Base-by-base conservation (phyloP, 164 flowering plant species). In the Taxillus chinensis region DNA sequence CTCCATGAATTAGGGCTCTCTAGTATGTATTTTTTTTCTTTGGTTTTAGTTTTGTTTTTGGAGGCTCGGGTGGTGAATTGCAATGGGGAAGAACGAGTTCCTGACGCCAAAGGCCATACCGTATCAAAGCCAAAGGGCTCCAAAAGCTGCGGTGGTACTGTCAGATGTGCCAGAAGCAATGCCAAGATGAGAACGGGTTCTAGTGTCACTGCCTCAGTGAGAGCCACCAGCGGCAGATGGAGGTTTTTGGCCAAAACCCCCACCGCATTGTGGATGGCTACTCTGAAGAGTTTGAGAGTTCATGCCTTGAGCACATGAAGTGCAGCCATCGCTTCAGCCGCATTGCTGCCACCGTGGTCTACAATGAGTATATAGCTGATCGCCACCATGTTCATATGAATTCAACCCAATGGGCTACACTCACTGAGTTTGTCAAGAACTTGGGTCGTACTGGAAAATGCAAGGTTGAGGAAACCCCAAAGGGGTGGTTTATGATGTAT, bases 161-260 rank as follows among this genome's bases (percentile, higher is more conserved):
- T 67, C 97, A 91, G 75, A 91, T 91, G 93, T 91, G 97, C 72
- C 89, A 91, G 68, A 89, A 91, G 68, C 95, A 89, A 71, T 91
- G 95, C 69, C 85, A 92, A 0, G 98, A 91, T 58, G 98, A 89
- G 78, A 89, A 89, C 55, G 98, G 96, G 4, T 91, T 91, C 83
- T 89, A 91, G 66, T 92, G 98, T 63, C 98, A 89, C 65, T 92
- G 96, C 60, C 87, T 89, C 96, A 87, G 95, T 74, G 96, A 89
- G 67, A 66, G 84, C 56, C 96, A 92, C 78, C 98, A 89, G 77
- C 84, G 96, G 8, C 98, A 89, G 75, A 89, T 89, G 98, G 82
- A 89, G 62, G 75, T 92, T 40, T 92, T 87, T 65, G 98, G 96
- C 51, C 90, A 92, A 60, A 89, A 92, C 74, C 95, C 92, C 8